A percentile compares a stretch with the other conserved stretches of the same genome.
phyloP scores from a whole-genome alignment of 2,329 filamentous ascomycete genomes.

The Diaporthe ilicicola region DNA sequence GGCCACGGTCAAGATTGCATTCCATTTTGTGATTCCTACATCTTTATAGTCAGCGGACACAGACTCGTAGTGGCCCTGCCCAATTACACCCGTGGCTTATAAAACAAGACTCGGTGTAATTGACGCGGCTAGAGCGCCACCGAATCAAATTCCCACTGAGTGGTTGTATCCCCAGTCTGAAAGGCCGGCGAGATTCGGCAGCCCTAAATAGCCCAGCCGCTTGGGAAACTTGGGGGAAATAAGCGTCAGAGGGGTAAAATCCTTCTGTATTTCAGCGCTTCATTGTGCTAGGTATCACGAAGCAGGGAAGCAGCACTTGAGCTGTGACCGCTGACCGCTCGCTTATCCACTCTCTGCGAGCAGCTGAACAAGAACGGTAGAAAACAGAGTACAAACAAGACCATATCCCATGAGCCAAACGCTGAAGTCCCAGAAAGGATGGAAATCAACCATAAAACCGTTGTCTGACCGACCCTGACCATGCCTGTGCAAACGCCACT shows the following conservation, averaged over 20 bases:
- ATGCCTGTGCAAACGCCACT: constrained; percentile 18
- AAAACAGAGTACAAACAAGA: background rate
- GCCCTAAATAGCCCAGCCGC: too few species aligned
- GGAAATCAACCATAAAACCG: constrained; percentile 14
- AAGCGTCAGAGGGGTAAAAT: background rate
- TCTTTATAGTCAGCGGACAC: too few species aligned
- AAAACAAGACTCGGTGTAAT: too few species aligned
- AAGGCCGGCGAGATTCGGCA: too few species aligned
- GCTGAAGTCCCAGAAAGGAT: constrained; percentile 11
- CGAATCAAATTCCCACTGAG: too few species aligned
- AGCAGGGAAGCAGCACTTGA: constrained; percentile 18
- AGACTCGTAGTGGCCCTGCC: too few species aligned
- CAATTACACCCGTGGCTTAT: too few species aligned
- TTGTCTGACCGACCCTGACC: background rate
- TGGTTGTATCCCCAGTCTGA: too few species aligned
- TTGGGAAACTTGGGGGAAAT: too few species aligned
- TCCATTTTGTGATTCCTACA: background rate
- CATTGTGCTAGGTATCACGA: constrained; percentile 16
- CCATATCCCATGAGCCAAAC: background rate
- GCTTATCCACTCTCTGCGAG: background rate
- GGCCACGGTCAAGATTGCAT: background rate
- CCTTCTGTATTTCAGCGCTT: constrained; percentile 18
- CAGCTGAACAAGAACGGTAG: background rate
- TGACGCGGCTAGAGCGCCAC: too few species aligned
- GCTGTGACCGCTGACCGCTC: background rate